Percentiles rank a stretch among this genome's conserved stretches.
Conservation (phyloP, 208 protist genomes). For the Trypanosoma rangeli region DNA sequence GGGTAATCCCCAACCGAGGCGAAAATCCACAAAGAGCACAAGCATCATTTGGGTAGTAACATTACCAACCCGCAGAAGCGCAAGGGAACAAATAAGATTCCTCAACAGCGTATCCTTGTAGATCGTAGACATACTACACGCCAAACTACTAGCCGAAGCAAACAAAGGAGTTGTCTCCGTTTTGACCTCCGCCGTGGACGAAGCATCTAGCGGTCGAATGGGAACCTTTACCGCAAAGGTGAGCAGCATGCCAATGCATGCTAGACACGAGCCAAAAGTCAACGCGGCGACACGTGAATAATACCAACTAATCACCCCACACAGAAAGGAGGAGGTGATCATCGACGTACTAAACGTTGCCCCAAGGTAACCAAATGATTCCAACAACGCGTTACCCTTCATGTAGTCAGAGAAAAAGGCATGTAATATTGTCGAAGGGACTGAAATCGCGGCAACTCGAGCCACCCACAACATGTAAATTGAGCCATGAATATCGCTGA, state of each 20-base stretch:
- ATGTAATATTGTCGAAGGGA: constrained; percentile 42
- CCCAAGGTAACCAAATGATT: constrained; percentile 36
- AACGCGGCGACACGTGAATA: constrained; percentile 29
- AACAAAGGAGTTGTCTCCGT: background rate
- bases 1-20: constrained; percentile 34
- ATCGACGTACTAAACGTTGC: constrained; percentile 38
- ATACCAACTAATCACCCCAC: constrained; percentile 32
- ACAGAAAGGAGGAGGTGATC: constrained; percentile 34
- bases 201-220: background rate
- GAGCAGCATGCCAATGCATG: constrained; percentile 3
- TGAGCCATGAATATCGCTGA: constrained; percentile 13
- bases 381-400: constrained; percentile 30
- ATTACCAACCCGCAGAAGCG: constrained; percentile 39
- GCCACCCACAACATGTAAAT: constrained; percentile 35
- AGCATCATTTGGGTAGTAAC: constrained; percentile 50
- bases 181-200: background rate
- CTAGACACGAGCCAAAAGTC: constrained; percentile 16
- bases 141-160: background rate
- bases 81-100: constrained; percentile 28
- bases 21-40: constrained; percentile 42
- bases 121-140: constrained; percentile 18
- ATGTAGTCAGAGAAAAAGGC: constrained; percentile 49
- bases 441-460: constrained; percentile 32
- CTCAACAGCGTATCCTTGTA: constrained; percentile 25
- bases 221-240: constrained; percentile 17